Percentiles rank a stretch among this genome's conserved stretches.
Conservation (phyloP, 2,329 filamentous ascomycete species). For the Phyllosticta paracitricarpa region DNA sequence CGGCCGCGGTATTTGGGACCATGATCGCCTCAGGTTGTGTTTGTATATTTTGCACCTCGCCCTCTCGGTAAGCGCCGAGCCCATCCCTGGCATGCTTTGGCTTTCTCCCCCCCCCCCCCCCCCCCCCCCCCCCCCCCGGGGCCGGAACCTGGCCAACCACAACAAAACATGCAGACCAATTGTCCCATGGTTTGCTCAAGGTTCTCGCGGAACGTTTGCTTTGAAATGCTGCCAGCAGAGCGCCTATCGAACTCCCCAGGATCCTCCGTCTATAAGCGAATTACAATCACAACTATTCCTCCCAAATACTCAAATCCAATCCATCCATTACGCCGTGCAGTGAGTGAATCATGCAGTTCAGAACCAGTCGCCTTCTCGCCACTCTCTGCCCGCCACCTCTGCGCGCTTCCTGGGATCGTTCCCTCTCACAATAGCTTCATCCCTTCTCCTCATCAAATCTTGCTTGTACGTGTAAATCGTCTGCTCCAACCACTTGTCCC, state of each 20-base stretch:
- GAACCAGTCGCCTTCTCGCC: slow-evolving; percentile 47
- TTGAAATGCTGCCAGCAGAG: neutral
- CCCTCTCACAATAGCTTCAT: slow-evolving; percentile 41
- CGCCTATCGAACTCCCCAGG: neutral
- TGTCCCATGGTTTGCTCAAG: neutral
- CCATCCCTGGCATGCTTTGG: neutral
- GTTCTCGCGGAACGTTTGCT: neutral
- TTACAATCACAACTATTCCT: neutral
- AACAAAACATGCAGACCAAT: neutral
- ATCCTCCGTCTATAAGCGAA: neutral
- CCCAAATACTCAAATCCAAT: neutral
- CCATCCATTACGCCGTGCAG: neutral
- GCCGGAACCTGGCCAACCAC: neutral
- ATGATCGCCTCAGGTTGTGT: neutral
- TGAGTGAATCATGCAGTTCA: slow-evolving; percentile 19
- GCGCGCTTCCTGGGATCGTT: slow-evolving; percentile 43
- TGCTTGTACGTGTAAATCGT: slow-evolving; percentile 35
- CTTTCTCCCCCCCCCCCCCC: neutral
- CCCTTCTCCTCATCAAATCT: slow-evolving; percentile 27
- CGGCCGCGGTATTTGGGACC: neutral
- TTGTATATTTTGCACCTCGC: neutral
- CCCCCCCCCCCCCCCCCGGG: neutral
- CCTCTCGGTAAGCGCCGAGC: neutral
- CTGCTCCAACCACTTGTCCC: slow-evolving; percentile 32
- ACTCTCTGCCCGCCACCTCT: slow-evolving; percentile 41